phyloP scores from a whole-genome alignment of 139 green algal genomes.

The Limnomonas spitsbergensis region DNA sequence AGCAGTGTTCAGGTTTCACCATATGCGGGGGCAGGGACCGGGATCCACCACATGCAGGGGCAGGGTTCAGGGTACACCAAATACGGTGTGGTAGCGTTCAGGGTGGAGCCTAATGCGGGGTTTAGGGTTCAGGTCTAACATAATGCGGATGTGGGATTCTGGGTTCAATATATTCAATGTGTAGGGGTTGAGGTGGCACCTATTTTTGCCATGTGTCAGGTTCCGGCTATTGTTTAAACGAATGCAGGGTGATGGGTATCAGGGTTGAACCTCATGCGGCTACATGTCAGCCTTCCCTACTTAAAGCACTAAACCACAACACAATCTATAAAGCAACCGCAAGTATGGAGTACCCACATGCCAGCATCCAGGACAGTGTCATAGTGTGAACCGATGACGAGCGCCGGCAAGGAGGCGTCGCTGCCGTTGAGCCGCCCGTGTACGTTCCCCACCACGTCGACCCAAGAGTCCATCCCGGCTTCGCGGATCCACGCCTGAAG shows the following conservation, averaged over 20 bases:
- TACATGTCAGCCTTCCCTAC: no score
- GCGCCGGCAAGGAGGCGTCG: constrained; percentile 24
- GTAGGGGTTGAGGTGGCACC: no score
- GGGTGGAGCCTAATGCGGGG: no score
- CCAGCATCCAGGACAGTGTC: constrained; percentile 91
- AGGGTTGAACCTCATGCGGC: no score
- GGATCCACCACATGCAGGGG: not conserved
- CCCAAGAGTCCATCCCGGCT: constrained; percentile 68
- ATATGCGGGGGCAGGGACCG: no score
- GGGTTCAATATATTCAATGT: not conserved
- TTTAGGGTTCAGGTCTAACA: not conserved
- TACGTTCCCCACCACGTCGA: constrained; percentile 82
- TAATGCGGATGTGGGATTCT: not conserved
- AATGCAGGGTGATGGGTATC: no score
- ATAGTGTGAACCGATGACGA: constrained; percentile 86
- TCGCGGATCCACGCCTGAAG: constrained; percentile 60
- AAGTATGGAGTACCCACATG: constrained; percentile 49
- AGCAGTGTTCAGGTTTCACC: no score
- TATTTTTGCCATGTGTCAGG: no score
- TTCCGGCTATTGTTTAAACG: no score
- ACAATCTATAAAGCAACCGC: no score
- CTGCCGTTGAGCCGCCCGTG: constrained; percentile 52
- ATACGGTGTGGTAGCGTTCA: no score
- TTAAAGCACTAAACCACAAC: no score
- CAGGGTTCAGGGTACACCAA: not conserved